A percentile compares a stretch with the other conserved stretches of the same genome.
Conservation (phyloP, 495 filamentous ascomycete genomes). For the Aspergillus hancockii region DNA sequence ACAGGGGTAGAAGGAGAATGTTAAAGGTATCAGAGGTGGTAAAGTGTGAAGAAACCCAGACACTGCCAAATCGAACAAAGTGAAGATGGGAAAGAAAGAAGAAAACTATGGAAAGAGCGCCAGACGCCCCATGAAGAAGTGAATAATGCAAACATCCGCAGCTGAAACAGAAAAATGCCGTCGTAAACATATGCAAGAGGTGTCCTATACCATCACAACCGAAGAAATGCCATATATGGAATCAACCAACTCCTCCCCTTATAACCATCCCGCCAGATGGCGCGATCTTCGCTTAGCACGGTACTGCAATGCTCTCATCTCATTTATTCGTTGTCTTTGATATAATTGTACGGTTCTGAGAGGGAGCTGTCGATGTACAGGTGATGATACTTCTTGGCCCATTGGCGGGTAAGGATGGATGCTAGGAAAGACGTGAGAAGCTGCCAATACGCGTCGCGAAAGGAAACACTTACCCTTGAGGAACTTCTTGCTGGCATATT, state of each 20-base stretch:
- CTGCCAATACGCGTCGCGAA: not conserved
- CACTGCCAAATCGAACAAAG: constrained; percentile 20
- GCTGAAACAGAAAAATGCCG: constrained; percentile 41
- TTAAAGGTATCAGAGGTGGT: constrained; percentile 39
- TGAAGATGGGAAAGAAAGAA: constrained; percentile 15
- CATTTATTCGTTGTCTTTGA: constrained; percentile 41
- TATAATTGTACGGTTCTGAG: constrained; percentile 38
- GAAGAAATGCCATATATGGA: constrained; percentile 48
- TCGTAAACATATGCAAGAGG: constrained; percentile 51
- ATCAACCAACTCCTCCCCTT: constrained; percentile 35
- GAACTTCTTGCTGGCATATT: constrained; percentile 98
- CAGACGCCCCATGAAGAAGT: constrained; percentile 37
- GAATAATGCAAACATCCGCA: constrained; percentile 43
- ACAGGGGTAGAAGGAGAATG: constrained; percentile 26
- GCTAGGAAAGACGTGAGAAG: constrained; percentile 51
- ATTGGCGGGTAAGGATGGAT: constrained; percentile 86
- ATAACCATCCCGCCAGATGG: constrained; percentile 17
- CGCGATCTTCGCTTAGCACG: constrained; percentile 26
- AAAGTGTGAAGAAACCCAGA: constrained; percentile 30
- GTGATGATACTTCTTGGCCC: constrained; percentile 76
- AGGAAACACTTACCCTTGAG: constrained; percentile 70
- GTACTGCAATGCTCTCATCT: constrained; percentile 27
- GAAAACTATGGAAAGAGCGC: constrained; percentile 31
- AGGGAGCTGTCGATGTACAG: constrained; percentile 45
- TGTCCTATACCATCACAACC: constrained; percentile 44